phyloP scores from a whole-genome alignment of 192 early-diverging fungal species.

The Dispira parvispora region DNA sequence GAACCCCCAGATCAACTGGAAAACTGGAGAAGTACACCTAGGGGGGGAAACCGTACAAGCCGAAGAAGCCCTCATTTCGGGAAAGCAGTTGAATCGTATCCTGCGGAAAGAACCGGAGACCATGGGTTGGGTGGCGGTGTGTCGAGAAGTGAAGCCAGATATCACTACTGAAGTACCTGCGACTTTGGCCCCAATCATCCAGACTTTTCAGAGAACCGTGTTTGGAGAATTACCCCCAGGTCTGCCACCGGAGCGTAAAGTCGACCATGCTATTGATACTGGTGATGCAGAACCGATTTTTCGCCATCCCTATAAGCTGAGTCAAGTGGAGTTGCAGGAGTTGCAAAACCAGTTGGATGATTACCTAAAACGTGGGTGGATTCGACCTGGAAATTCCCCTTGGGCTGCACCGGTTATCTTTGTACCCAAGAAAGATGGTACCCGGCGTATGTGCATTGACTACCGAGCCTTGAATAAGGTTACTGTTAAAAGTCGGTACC shows the following conservation, averaged over 20 bases:
- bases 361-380: slow-evolving; percentile 13
- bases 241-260: neutral
- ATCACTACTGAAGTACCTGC: neutral
- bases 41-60: neutral
- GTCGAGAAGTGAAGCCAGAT: neutral
- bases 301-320: neutral
- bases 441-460: slow-evolving; percentile 21
- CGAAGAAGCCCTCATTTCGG: neutral
- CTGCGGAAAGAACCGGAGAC: neutral
- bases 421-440: slow-evolving; percentile 26
- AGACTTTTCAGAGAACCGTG: neutral
- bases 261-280: neutral
- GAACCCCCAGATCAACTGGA: neutral
- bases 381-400: slow-evolving; percentile 19
- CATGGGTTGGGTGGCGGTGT: neutral
- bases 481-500: slow-evolving; percentile 26
- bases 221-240: neutral
- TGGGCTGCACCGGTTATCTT: slow-evolving; percentile 25
- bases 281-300: neutral
- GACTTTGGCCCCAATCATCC: neutral
- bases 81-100: neutral
- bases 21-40: neutral
- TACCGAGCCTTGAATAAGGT: slow-evolving; percentile 31
- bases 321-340: neutral
- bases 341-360: neutral